Conservation (phyloP, 2,329 filamentous ascomycete genomes). For the Exophiala mesophila region DNA sequence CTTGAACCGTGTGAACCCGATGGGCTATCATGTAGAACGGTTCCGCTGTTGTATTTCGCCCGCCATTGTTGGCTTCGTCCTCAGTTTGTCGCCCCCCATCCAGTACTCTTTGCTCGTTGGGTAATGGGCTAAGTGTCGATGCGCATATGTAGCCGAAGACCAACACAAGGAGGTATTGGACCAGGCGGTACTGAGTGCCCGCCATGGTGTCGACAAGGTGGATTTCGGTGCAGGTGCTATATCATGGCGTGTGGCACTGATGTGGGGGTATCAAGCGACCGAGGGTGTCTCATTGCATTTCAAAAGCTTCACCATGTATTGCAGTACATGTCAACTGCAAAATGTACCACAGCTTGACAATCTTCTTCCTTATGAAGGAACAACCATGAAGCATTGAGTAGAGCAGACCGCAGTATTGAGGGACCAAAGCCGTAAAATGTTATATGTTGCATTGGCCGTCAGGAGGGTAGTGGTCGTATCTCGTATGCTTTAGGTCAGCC, state of each 20-base stretch:
- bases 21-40: conserved; percentile 5
- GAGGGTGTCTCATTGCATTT: too few relatives aligned
- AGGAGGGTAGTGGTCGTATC: neutral
- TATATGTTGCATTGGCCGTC: neutral
- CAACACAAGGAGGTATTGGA: neutral
- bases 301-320: too few relatives aligned
- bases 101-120: neutral
- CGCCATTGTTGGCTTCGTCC: neutral
- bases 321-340: too few relatives aligned
- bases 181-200: neutral
- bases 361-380: too few relatives aligned
- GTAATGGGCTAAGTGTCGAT: neutral
- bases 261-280: too few relatives aligned
- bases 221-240: neutral
- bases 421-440: too few relatives aligned
- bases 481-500: neutral
- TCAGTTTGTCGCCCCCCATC: too few relatives aligned
- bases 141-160: neutral
- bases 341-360: too few relatives aligned
- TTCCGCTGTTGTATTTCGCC: too few relatives aligned
- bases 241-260: too few relatives aligned
- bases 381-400: too few relatives aligned
- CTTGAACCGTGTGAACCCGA: conserved; percentile 3
- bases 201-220: neutral
- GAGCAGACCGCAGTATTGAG: too few relatives aligned